phyloP scores from a whole-genome alignment of 768 basidiomycete species.

The Serendipita indica region DNA sequence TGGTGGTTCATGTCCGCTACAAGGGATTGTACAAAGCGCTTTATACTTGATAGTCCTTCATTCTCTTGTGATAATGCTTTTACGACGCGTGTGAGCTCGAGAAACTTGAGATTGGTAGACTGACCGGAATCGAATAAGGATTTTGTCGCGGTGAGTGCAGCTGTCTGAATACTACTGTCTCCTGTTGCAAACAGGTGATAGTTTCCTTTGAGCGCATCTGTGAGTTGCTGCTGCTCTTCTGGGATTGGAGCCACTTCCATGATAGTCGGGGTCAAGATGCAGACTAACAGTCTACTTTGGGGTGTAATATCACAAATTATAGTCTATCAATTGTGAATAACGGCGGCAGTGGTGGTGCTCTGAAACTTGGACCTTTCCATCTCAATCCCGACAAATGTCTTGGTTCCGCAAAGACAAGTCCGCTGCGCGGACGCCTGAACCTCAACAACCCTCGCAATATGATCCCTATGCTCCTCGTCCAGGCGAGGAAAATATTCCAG shows the following conservation, averaged over 20 bases:
- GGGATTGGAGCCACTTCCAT: constrained; percentile 3
- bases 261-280: background rate
- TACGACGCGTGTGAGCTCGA: background rate
- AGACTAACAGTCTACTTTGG: too few species aligned
- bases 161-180: constrained; percentile 35
- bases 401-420: constrained; percentile 2
- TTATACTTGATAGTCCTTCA: background rate
- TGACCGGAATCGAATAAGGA: constrained; percentile 62
- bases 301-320: too few species aligned
- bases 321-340: too few species aligned
- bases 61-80: background rate
- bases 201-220: constrained; percentile 33
- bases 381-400: background rate
- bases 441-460: background rate
- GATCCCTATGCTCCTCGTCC: background rate
- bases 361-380: background rate
- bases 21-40: constrained; percentile 34
- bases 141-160: constrained; percentile 55
- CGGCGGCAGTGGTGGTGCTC: too few species aligned
- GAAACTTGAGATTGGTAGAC: background rate
- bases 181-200: constrained; percentile 44
- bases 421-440: background rate
- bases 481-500: constrained; percentile 1
- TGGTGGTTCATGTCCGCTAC: constrained; percentile 49
- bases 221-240: background rate